phyloP scores from a whole-genome alignment of 257 asterid species.

The Solanum etuberosum region DNA sequence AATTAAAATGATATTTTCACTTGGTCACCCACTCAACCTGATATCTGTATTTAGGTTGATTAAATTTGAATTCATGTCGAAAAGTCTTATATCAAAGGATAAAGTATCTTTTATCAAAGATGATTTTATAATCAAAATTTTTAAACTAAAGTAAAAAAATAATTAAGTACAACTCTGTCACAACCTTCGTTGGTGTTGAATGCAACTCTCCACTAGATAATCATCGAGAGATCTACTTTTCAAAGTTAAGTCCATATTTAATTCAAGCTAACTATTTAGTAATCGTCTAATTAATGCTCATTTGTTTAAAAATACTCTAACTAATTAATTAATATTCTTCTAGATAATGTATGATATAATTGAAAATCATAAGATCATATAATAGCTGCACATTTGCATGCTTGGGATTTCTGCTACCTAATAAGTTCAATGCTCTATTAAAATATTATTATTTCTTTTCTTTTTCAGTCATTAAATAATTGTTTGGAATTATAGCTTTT shows the following conservation, averaged over 20 bases:
- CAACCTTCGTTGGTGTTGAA: no score
- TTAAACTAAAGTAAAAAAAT: not conserved
- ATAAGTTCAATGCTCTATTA: not conserved
- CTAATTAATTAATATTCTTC: not conserved
- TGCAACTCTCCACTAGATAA: not conserved
- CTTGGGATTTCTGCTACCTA: not conserved
- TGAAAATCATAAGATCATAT: not conserved
- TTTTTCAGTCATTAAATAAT: not conserved
- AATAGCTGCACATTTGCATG: not conserved
- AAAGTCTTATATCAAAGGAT: not conserved
- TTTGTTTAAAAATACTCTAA: not conserved
- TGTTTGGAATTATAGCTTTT: not conserved
- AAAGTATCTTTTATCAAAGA: not conserved
- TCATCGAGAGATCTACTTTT: not conserved
- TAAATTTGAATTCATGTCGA: fast-evolving
- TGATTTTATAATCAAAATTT: fast-evolving
- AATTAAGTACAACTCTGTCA: fast-evolving
- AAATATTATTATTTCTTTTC: not conserved
- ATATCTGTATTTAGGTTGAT: not conserved
- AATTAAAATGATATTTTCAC: not conserved
- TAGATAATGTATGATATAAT: not conserved
- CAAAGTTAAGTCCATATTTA: not conserved
- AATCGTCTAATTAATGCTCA: not conserved
- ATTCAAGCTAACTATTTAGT: not conserved
- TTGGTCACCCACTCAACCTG: not conserved